These are phyloP conservation scores for Colletotrichum eleusines DNA, from an alignment of 2,329 filamentous ascomycete genomes.

Conservation along the genomic window DNA sequence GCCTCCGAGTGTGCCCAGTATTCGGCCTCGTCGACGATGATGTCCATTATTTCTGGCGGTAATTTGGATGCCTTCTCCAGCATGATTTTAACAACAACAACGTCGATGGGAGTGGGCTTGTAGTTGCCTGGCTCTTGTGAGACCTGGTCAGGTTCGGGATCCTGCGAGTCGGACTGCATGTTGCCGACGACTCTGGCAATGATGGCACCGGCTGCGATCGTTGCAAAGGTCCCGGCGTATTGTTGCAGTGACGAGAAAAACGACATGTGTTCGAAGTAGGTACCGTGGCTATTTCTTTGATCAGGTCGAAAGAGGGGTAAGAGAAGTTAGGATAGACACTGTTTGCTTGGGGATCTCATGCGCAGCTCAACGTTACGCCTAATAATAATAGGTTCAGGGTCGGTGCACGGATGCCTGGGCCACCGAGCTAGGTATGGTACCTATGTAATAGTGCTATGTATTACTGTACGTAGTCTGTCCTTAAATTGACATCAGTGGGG, in stretches of 20 bases:
- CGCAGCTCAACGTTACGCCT: background rate
- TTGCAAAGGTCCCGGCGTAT: conserved; percentile 24
- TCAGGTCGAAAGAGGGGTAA: conserved; percentile 1
- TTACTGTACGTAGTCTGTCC: background rate
- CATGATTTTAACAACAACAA: conserved; percentile 61
- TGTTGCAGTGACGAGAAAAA: conserved; percentile 26
- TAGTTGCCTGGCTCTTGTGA: conserved; percentile 20
- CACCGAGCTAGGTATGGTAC: background rate
- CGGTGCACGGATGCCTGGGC: conserved; percentile 17
- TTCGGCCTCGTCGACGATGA: conserved; percentile 69
- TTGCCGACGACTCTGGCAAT: conserved; percentile 21
- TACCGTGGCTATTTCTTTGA: background rate
- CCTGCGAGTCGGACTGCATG: conserved; percentile 3
- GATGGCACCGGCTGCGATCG: conserved; percentile 23
- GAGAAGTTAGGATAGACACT: background rate
- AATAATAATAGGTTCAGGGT: conserved; percentile 6
- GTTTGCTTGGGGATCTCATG: background rate
- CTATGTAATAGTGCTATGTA: too few species aligned
- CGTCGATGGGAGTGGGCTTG: conserved; percentile 60
- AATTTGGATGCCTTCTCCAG: conserved; percentile 58
- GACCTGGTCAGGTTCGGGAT: background rate
- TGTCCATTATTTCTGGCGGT: conserved; percentile 67
- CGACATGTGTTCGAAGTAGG: conserved; percentile 3
- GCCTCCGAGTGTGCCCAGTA: conserved; percentile 69
- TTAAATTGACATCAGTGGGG: conserved; percentile 41